phyloP scores from a whole-genome alignment of 495 filamentous ascomycete species.

The Chaetomium fimeti region DNA sequence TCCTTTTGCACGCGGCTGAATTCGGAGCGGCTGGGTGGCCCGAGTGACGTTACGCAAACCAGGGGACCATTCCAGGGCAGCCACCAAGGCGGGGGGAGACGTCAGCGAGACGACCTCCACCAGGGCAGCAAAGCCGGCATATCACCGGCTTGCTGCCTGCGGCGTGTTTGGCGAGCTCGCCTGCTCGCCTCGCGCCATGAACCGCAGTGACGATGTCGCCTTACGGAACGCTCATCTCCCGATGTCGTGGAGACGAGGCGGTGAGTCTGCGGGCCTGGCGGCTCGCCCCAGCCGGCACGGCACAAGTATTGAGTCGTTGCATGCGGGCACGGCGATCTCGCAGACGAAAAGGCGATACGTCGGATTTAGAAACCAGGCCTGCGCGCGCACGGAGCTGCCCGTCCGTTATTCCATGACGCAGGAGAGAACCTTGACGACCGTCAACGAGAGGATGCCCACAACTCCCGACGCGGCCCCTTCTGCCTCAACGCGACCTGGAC shows the following conservation, averaged over 20 bases:
- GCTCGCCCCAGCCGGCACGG: constrained; percentile 11
- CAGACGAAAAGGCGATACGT: neutral
- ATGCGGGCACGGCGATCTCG: constrained; percentile 10
- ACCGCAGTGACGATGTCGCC: constrained; percentile 6
- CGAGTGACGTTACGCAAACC: neutral
- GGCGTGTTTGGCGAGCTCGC: neutral
- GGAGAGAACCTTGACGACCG: neutral
- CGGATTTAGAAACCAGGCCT: neutral
- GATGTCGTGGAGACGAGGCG: constrained; percentile 21
- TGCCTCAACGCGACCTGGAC: constrained; percentile 6
- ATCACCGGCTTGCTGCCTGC: neutral
- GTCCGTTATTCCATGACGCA: neutral
- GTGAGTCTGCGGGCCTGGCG: constrained; percentile 19
- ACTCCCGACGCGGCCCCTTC: neutral
- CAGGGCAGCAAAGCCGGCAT: neutral
- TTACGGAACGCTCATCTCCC: constrained; percentile 11
- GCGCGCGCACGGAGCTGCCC: neutral
- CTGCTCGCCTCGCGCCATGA: neutral
- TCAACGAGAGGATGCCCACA: neutral
- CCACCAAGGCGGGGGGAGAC: neutral
- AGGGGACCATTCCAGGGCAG: neutral
- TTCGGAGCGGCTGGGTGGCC: constrained; percentile 6
- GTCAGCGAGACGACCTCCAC: neutral
- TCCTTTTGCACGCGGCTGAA: constrained; percentile 9
- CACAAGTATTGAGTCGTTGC: constrained; percentile 8